Evolutionary conservation across 2,329 filamentous ascomycete genomes (phyloP).

Genomic region (Hymenoscyphus repandus): DNA sequence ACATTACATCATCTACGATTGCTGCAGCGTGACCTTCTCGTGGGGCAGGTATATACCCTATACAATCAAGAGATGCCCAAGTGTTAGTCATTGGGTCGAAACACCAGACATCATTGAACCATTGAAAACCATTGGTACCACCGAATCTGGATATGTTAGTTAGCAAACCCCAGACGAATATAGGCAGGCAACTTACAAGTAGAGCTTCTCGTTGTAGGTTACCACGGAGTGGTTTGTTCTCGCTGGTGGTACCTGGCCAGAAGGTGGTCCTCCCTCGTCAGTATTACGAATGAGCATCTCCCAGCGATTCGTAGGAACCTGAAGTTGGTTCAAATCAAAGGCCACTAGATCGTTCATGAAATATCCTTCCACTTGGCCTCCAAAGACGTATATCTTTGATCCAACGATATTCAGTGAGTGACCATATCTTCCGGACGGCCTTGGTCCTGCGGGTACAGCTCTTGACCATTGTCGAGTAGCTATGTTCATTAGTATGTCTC

Average conservation of each 20-base stretch:
- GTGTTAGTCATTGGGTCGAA: conserved; percentile 79
- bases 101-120: conserved; percentile 99
- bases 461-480: conserved; percentile 98
- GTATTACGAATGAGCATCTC: conserved; percentile 81
- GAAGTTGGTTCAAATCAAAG: conserved; percentile 92
- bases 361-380: conserved; percentile 92
- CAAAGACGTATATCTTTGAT: conserved; percentile 96
- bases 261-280: conserved; percentile 53
- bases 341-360: conserved; percentile 97
- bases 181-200: conserved; percentile 60
- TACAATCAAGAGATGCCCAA: conserved; percentile 90
- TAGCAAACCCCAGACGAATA: neutral
- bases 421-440: conserved; percentile 87
- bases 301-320: conserved; percentile 88
- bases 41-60: conserved; percentile 91
- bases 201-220: conserved; percentile 89
- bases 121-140: conserved; percentile 89
- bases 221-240: conserved; percentile 93
- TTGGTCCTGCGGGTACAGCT: conserved; percentile 78
- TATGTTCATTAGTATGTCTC: conserved; percentile 35
- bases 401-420: conserved; percentile 95
- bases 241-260: conserved; percentile 71
- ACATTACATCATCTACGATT: conserved; percentile 97
- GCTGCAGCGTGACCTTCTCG: conserved; percentile 92
- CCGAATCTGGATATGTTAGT: conserved; percentile 63